Evolutionary conservation across 164 flowering plant genomes (phyloP).

Genomic region (Berberis thunbergii): DNA sequence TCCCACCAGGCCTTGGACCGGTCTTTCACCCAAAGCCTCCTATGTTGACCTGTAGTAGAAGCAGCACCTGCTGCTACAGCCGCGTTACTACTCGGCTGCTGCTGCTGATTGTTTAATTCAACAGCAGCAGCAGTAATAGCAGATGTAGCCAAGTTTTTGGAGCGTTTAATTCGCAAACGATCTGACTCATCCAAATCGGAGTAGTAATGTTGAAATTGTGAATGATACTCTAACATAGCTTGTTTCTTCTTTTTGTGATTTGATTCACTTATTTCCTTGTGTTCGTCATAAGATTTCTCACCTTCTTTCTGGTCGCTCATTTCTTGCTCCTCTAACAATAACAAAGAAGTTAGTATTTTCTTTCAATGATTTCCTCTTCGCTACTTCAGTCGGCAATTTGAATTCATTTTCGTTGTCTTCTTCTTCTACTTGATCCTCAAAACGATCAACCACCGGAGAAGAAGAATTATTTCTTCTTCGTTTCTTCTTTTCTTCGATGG

Average conservation of each 20-base stretch:
- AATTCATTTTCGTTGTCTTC: background rate
- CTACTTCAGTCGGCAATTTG: background rate
- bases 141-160: conserved; percentile 12
- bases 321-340: conserved; percentile 47
- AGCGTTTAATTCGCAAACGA: conserved; percentile 19
- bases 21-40: conserved; percentile 85
- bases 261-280: conserved; percentile 21
- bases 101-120: background rate
- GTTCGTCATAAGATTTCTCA: conserved; percentile 11
- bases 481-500: background rate
- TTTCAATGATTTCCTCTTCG: conserved; percentile 16
- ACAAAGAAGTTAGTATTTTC: conserved; percentile 37
- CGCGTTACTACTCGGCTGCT: conserved; percentile 1
- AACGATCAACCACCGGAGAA: too few relatives aligned
- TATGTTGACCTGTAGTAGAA: conserved; percentile 15
- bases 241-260: conserved; percentile 23
- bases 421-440: background rate
- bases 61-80: background rate
- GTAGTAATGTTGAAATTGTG: conserved; percentile 18
- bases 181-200: conserved; percentile 24
- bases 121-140: conserved; percentile 7
- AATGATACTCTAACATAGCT: conserved; percentile 30
- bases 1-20: conserved; percentile 94
- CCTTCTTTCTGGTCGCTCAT: conserved; percentile 21
- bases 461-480: background rate